Conservation (phyloP, 2,329 filamentous ascomycete genomes). For the Talaromyces sp. region DNA sequence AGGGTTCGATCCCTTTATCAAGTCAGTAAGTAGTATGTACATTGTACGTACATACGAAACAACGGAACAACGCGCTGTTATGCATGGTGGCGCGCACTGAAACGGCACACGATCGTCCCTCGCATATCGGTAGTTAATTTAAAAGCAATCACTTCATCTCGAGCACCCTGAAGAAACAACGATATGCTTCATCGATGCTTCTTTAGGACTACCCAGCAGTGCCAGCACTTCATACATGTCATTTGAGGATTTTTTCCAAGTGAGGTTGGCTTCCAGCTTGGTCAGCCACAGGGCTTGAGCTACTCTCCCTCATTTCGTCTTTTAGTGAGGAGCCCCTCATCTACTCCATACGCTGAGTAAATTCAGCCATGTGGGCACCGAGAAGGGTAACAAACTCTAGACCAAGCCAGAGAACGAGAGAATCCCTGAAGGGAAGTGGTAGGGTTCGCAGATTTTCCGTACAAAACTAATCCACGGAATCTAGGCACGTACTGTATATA, state of each 20-base stretch:
- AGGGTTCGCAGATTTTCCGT: background rate
- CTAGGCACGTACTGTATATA: background rate
- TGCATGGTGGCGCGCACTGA: conserved; percentile 6
- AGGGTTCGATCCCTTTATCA: background rate
- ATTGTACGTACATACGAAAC: background rate
- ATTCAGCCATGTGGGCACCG: background rate
- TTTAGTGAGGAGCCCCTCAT: background rate
- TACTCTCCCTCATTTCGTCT: background rate
- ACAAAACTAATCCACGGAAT: background rate
- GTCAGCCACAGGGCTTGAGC: background rate
- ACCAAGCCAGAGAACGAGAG: background rate
- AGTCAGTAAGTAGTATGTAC: background rate
- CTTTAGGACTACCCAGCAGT: background rate
- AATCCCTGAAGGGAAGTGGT: background rate
- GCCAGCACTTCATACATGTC: too few relatives aligned
- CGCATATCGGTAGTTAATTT: background rate
- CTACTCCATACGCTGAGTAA: background rate
- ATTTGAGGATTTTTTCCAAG: background rate
- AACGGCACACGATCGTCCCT: background rate
- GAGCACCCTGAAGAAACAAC: background rate
- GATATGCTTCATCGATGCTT: background rate
- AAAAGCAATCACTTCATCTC: background rate
- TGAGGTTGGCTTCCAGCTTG: background rate
- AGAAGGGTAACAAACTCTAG: background rate
- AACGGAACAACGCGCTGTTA: background rate